phyloP scores from a whole-genome alignment of 305 asterid species.

The Fraxinus dipetala region DNA sequence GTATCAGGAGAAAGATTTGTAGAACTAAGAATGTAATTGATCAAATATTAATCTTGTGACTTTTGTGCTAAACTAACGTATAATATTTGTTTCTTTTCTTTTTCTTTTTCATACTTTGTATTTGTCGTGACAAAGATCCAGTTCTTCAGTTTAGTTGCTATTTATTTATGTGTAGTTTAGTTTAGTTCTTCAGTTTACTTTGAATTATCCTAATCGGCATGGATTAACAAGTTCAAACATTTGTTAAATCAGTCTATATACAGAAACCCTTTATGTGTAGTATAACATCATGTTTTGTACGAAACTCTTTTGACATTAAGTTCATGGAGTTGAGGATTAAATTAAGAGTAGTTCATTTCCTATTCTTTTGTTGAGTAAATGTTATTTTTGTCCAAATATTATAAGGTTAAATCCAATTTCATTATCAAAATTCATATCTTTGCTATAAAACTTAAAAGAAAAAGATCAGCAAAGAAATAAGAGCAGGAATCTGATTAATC shows the following conservation, averaged over 20 bases:
- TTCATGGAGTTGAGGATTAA: neutral
- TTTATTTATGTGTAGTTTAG: neutral
- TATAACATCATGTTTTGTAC: neutral
- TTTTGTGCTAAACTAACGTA: neutral
- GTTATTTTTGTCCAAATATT: neutral
- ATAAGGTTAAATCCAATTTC: neutral
- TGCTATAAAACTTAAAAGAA: conserved; percentile 5
- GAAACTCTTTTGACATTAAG: neutral
- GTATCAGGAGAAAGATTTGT: neutral
- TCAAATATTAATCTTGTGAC: neutral
- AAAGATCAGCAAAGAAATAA: conserved; percentile 16
- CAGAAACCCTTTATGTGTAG: neutral
- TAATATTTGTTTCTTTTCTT: neutral
- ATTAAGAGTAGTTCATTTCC: neutral
- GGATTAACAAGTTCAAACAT: neutral
- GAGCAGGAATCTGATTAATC: conserved; percentile 26
- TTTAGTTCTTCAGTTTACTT: too few relatives aligned
- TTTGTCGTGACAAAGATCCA: neutral
- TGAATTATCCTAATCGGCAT: neutral
- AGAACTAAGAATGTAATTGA: conserved; percentile 16
- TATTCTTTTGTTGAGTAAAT: neutral
- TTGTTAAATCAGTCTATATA: neutral
- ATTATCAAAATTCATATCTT: neutral
- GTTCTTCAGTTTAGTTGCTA: neutral
- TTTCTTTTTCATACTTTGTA: neutral